phyloP scores from a whole-genome alignment of 257 asterid genomes.

The Capsicum chinense region DNA sequence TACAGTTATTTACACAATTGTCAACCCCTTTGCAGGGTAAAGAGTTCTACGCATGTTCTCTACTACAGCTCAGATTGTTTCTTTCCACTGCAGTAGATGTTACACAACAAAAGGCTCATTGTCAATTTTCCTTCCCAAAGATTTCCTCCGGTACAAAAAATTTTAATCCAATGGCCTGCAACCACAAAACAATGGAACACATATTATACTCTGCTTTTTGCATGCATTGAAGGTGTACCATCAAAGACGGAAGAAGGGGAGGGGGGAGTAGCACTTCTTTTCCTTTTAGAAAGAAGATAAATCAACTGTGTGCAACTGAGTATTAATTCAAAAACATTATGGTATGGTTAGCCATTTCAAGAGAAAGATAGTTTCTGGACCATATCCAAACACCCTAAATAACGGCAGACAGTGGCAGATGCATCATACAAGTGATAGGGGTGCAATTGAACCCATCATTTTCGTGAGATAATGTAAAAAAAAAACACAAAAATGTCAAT shows the following conservation, averaged over 20 bases:
- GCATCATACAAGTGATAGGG: not conserved
- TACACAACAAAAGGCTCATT: not conserved
- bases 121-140: slow-evolving; percentile 44
- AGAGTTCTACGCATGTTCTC: not conserved
- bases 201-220: not conserved
- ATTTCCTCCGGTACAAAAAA: slow-evolving; percentile 78
- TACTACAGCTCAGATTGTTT: not conserved
- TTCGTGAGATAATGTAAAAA: not conserved
- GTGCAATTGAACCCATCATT: not conserved
- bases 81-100: not conserved
- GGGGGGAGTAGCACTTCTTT: not conserved
- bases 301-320: not conserved
- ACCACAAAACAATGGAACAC: slow-evolving; percentile 23
- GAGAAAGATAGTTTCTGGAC: not conserved
- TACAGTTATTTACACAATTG: not conserved
- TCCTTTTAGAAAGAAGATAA: not conserved
- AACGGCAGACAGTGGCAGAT: not conserved
- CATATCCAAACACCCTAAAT: not conserved
- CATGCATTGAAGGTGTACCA: not conserved
- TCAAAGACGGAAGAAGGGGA: no score
- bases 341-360: not conserved
- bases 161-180: slow-evolving; percentile 79
- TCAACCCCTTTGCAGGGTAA: slow-evolving; percentile 5
- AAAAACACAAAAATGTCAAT: not conserved
- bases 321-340: not conserved